Percentiles rank a stretch among this genome's conserved stretches.
These are phyloP conservation scores for Termitomyces sp. DNA, from an alignment of 768 basidiomycete species.

Conservation along the genomic window DNA sequence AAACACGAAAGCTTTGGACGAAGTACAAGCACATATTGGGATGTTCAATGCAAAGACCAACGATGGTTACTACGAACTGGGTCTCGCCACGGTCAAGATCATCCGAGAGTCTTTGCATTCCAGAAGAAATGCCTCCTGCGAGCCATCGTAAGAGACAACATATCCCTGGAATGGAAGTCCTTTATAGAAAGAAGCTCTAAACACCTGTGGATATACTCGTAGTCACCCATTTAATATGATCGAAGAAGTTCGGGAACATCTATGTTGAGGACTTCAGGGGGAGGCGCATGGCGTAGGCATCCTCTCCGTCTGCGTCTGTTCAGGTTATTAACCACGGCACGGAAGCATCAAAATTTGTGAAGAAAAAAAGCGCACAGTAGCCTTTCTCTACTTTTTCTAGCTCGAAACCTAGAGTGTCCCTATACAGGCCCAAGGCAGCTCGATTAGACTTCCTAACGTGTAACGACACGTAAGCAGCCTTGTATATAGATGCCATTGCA, in stretches of 20 bases:
- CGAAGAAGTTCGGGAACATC: background rate
- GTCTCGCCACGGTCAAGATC: constrained; percentile 56
- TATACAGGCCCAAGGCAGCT: constrained; percentile 84
- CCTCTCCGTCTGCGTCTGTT: constrained; percentile 90
- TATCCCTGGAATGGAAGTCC: background rate
- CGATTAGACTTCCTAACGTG: constrained; percentile 96
- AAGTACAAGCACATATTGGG: constrained; percentile 79
- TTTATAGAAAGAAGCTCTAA: background rate
- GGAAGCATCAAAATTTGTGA: background rate
- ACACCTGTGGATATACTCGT: background rate
- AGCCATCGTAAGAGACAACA: background rate
- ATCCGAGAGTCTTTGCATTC: constrained; percentile 52
- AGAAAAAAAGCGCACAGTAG: constrained; percentile 62
- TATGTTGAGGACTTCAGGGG: constrained; percentile 32
- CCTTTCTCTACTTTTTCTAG: constrained; percentile 85
- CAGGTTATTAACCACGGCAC: background rate
- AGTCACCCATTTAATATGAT: background rate
- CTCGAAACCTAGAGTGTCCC: constrained; percentile 87
- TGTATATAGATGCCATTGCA: constrained; percentile 86
- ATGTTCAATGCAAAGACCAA: constrained; percentile 84
- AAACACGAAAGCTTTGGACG: constrained; percentile 68
- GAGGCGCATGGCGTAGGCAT: constrained; percentile 88
- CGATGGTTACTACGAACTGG: constrained; percentile 88
- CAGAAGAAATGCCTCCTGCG: constrained; percentile 16
- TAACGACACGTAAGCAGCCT: constrained; percentile 81